phyloP scores from a whole-genome alignment of 164 flowering plant species.

The Akebia trifoliata region DNA sequence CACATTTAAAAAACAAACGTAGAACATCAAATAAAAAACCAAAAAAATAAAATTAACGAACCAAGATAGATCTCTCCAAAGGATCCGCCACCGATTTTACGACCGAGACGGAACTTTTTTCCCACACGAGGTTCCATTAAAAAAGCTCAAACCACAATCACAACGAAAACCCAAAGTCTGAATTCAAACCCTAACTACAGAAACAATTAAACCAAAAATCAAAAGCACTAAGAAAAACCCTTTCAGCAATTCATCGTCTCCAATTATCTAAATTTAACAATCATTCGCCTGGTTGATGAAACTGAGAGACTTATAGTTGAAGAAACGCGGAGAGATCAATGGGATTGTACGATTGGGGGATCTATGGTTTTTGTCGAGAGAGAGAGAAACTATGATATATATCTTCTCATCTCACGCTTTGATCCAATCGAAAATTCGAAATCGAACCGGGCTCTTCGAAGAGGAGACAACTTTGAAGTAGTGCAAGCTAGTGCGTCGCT shows the following conservation, averaged over 20 bases:
- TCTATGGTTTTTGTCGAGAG: neutral
- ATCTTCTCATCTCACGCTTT: slow-evolving; percentile 15
- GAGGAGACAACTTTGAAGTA: no score
- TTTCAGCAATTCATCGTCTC: slow-evolving; percentile 1
- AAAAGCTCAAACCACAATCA: slow-evolving; percentile 6
- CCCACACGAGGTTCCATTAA: slow-evolving; percentile 86
- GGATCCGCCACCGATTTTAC: slow-evolving; percentile 91
- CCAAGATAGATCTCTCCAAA: slow-evolving; percentile 92
- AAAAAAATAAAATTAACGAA: slow-evolving; percentile 29
- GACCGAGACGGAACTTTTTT: slow-evolving; percentile 76
- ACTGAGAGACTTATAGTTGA: neutral
- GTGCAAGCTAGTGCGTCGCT: no score
- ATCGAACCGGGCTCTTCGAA: no score
- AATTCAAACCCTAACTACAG: neutral
- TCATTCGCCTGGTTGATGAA: neutral
- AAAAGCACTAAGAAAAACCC: neutral
- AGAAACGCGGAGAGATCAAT: neutral
- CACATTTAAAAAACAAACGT: neutral
- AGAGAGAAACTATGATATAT: neutral
- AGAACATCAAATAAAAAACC: neutral
- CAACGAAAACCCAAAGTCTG: neutral
- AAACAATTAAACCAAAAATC: neutral
- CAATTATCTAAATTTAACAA: slow-evolving; percentile 1
- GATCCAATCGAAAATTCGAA: slow-evolving; percentile 38
- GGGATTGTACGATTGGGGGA: neutral